Evolutionary conservation across 331 rosid species (phyloP).

Genomic region (Ulmus americana): DNA sequence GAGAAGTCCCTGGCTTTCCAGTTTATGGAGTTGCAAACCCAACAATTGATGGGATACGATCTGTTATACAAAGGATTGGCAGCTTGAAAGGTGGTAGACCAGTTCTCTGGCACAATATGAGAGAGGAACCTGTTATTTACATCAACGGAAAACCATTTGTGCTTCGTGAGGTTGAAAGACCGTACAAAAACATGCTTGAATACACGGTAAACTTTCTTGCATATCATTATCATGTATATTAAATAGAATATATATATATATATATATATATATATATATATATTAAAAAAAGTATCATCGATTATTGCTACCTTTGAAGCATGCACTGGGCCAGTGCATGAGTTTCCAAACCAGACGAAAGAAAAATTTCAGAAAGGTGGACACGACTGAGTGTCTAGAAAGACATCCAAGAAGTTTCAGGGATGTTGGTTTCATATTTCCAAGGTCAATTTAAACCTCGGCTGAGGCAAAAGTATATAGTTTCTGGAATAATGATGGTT

Average conservation of each 20-base stretch:
- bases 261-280: not conserved
- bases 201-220: slow-evolving; percentile 52
- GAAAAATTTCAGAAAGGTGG: not conserved
- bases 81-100: slow-evolving; percentile 53
- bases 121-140: slow-evolving; percentile 87
- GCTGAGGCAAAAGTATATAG: no score
- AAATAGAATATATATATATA: no score
- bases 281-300: not conserved
- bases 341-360: not conserved
- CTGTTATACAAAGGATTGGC: slow-evolving; percentile 63
- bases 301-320: not conserved
- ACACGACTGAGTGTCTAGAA: not conserved
- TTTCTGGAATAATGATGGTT: no score
- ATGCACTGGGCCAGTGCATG: not conserved
- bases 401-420: not conserved
- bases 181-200: slow-evolving; percentile 77
- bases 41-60: slow-evolving; percentile 71
- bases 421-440: not conserved
- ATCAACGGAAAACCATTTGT: slow-evolving; percentile 84
- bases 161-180: slow-evolving; percentile 86
- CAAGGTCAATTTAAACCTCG: not conserved
- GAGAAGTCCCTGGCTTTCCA: slow-evolving; percentile 83
- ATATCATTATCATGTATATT: no score
- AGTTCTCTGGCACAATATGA: slow-evolving; percentile 86
- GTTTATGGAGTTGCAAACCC: slow-evolving; percentile 93